These are phyloP conservation scores for Thermomyces lanuginosus DNA, from an alignment of 2,329 filamentous ascomycete species.

Conservation along the genomic window DNA sequence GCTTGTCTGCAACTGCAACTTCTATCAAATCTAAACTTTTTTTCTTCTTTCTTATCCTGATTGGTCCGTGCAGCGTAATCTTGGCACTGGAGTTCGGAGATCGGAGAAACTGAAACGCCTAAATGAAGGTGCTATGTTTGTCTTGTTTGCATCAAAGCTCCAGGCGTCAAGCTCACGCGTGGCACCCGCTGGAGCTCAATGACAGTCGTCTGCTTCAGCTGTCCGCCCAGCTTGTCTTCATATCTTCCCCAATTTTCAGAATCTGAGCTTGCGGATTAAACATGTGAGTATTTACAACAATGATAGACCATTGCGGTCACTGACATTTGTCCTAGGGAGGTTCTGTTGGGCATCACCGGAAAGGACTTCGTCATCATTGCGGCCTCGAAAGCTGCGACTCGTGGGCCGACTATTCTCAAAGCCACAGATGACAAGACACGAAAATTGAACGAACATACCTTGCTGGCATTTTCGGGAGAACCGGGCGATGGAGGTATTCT, in stretches of 20 bases:
- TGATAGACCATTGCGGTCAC: too few species aligned
- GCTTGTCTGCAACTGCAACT: not conserved
- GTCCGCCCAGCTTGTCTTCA: conserved; percentile 8
- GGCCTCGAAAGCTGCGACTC: conserved; percentile 95
- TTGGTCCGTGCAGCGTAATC: conserved; percentile 14
- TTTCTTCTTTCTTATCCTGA: conserved; percentile 16
- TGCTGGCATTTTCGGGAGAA: conserved; percentile 92
- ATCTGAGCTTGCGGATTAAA: too few species aligned
- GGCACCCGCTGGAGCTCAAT: conserved; percentile 14
- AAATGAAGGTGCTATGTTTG: conserved; percentile 19
- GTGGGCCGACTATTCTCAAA: conserved; percentile 91
- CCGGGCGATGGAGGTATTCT: conserved; percentile 71
- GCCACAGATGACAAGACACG: conserved; percentile 92
- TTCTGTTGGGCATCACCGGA: conserved; percentile 92
- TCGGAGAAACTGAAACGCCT: conserved; percentile 9
- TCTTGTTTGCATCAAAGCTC: conserved; percentile 13
- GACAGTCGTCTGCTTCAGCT: conserved; percentile 5
- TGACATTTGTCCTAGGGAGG: conserved; percentile 58
- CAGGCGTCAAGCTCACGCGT: conserved; percentile 28
- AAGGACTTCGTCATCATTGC: conserved; percentile 98
- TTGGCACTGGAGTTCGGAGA: conserved; percentile 6
- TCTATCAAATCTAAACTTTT: conserved; percentile 1
- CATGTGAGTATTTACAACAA: too few species aligned
- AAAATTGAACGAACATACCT: conserved; percentile 75
- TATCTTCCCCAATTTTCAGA: conserved; percentile 1